Conservation (phyloP, 805 yeast genomes). For the Spathaspora sp. region DNA sequence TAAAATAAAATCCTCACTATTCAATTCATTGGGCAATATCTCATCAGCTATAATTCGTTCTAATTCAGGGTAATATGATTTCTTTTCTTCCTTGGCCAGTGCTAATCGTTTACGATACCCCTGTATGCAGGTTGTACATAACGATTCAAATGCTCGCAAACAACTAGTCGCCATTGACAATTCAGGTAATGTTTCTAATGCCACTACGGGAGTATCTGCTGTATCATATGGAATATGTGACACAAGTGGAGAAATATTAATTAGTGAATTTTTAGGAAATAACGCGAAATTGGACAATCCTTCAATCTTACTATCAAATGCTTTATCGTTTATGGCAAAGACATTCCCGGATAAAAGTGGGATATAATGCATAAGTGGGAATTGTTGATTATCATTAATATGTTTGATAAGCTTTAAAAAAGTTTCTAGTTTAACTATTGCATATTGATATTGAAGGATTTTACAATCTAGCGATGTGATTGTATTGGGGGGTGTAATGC, state of each 20-base stretch:
- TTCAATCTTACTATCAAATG: constrained; percentile 24
- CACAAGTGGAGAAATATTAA: constrained; percentile 23
- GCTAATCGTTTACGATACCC: constrained; percentile 36
- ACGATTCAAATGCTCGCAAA: constrained; percentile 21
- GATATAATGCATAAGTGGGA: constrained; percentile 34
- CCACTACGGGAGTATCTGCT: constrained; percentile 28
- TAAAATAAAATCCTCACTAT: constrained; percentile 15
- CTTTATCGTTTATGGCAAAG: constrained; percentile 35
- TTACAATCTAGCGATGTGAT: constrained; percentile 18
- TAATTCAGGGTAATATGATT: constrained; percentile 15
- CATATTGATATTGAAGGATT: constrained; percentile 56
- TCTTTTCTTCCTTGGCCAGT: constrained; percentile 21
- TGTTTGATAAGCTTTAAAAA: constrained; percentile 21
- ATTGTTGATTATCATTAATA: constrained; percentile 14
- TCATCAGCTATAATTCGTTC: constrained; percentile 16
- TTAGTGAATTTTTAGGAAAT: constrained; percentile 17
- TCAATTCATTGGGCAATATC: constrained; percentile 24
- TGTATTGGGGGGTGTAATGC: not conserved
- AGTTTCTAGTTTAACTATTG: constrained; percentile 43
- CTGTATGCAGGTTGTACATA: constrained; percentile 25
- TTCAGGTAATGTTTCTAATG: constrained; percentile 29
- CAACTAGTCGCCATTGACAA: constrained; percentile 21
- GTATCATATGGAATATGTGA: constrained; percentile 42
- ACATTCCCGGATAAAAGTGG: constrained; percentile 25
- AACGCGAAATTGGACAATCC: constrained; percentile 25